phyloP scores from a whole-genome alignment of 164 flowering plant genomes.

The Platanus orientalis region DNA sequence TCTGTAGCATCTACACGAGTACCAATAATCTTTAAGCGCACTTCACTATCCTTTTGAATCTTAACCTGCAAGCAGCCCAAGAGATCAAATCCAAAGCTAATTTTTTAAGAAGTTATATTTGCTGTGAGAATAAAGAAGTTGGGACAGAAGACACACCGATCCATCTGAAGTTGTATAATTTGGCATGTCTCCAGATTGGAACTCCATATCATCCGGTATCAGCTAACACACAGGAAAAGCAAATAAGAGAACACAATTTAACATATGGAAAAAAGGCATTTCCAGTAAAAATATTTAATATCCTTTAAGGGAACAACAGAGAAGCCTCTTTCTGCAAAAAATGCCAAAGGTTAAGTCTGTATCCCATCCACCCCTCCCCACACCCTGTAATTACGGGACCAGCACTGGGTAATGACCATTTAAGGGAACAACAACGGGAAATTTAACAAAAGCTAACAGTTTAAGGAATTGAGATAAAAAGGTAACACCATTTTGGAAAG shows the following conservation, averaged over 20 bases:
- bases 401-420: too few species aligned
- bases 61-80: conserved; percentile 57
- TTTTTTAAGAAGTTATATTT: background rate
- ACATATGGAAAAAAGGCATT: too few species aligned
- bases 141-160: conserved; percentile 45
- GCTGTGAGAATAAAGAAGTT: background rate
- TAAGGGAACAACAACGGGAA: too few species aligned
- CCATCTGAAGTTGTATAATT: conserved; percentile 93
- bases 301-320: too few species aligned
- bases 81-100: conserved; percentile 2
- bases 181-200: conserved; percentile 85
- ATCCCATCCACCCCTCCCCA: too few species aligned
- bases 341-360: too few species aligned
- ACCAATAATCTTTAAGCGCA: conserved; percentile 87
- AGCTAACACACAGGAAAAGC: conserved; percentile 40
- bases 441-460: too few species aligned
- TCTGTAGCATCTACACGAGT: conserved; percentile 97
- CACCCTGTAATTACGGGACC: too few species aligned
- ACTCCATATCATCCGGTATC: conserved; percentile 99
- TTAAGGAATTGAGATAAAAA: too few species aligned
- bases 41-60: conserved; percentile 93
- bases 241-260: background rate
- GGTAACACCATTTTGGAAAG: too few species aligned
- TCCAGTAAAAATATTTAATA: too few species aligned
- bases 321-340: too few species aligned